A percentile compares a stretch with the other conserved stretches of the same genome.
Conservation (phyloP, 2,329 filamentous ascomycete genomes). For the Neurospora crassa region DNA sequence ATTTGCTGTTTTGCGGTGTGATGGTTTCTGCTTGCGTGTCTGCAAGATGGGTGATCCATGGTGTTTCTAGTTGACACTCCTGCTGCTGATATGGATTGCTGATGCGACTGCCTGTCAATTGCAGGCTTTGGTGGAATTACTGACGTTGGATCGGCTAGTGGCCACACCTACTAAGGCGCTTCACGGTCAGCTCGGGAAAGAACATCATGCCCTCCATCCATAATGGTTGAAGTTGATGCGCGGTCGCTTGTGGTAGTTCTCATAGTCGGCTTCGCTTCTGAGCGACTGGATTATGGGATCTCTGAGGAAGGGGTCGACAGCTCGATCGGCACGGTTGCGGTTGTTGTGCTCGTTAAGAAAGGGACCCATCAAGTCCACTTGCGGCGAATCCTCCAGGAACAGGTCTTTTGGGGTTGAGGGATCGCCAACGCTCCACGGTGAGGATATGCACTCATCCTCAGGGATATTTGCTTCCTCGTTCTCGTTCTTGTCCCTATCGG, state of each 20-base stretch:
- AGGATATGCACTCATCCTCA: neutral
- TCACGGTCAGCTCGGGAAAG: neutral
- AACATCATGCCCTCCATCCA: neutral
- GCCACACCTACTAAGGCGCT: neutral
- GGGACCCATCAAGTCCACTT: neutral
- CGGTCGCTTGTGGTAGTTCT: neutral
- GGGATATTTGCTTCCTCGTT: neutral
- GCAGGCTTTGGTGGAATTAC: neutral
- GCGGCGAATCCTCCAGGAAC: neutral
- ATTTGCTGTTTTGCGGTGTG: neutral
- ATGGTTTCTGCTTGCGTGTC: neutral
- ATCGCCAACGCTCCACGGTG: neutral
- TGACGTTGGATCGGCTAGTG: neutral
- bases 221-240: neutral
- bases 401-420: neutral
- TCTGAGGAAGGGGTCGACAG: neutral
- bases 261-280: neutral
- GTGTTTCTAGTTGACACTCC: neutral
- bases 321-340: neutral
- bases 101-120: neutral
- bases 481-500: neutral
- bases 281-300: neutral
- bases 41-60: neutral
- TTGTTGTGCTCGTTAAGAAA: neutral
- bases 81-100: neutral